Evolutionary conservation across 306 rosid species (phyloP).

Genomic region (Macrotyloma uniflorum): DNA sequence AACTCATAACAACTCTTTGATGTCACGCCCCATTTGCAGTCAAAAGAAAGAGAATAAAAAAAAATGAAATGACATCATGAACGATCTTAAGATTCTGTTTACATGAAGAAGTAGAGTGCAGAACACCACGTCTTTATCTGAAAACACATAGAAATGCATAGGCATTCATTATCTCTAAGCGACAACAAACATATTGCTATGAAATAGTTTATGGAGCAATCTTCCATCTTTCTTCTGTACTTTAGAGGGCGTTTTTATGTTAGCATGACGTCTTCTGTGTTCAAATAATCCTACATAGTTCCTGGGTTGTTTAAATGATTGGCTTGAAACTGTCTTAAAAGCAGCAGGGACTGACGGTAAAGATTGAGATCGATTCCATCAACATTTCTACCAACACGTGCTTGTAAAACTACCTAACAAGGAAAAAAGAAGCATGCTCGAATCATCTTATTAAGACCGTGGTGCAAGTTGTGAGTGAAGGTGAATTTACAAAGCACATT

Average conservation of each 20-base stretch:
- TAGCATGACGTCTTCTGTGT: neutral
- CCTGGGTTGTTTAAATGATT: slow-evolving; percentile 52
- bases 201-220: slow-evolving; percentile 1
- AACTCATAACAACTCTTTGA: slow-evolving; percentile 31
- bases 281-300: slow-evolving; percentile 30
- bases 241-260: neutral
- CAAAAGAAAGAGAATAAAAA: neutral
- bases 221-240: slow-evolving; percentile 20
- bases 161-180: neutral
- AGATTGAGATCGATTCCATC: slow-evolving; percentile 92
- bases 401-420: slow-evolving; percentile 74
- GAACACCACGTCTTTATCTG: slow-evolving; percentile 5
- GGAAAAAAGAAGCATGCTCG: slow-evolving; percentile 17
- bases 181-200: slow-evolving; percentile 18
- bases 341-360: slow-evolving; percentile 75
- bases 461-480: slow-evolving; percentile 2
- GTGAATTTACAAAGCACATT: slow-evolving; percentile 12
- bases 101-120: neutral
- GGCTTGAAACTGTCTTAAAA: slow-evolving; percentile 73
- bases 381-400: slow-evolving; percentile 82
- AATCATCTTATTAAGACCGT: neutral
- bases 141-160: slow-evolving; percentile 19
- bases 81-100: slow-evolving; percentile 28
- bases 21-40: slow-evolving; percentile 35
- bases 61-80: slow-evolving; percentile 19